Evolutionary conservation across 2,329 filamentous ascomycete species (phyloP).

Genomic region (Amauroascus verrucosus): DNA sequence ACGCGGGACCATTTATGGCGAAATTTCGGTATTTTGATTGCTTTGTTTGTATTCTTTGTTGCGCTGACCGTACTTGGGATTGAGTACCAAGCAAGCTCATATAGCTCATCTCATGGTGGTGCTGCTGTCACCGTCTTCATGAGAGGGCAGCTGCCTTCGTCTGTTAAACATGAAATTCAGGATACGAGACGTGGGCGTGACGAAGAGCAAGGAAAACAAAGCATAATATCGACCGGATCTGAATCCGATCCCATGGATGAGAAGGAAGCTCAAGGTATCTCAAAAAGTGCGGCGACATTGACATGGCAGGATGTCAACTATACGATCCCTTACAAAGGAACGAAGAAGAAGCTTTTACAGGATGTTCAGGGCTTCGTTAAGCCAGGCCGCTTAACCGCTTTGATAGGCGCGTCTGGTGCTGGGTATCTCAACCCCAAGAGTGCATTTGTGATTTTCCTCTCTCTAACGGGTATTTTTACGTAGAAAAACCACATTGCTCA

Average conservation of each 20-base stretch:
- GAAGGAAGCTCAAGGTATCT: slow-evolving; percentile 41
- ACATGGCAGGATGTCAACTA: slow-evolving; percentile 85
- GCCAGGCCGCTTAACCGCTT: slow-evolving; percentile 64
- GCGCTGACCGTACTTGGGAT: slow-evolving; percentile 65
- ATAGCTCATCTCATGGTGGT: slow-evolving; percentile 61
- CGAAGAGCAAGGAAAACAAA: slow-evolving; percentile 41
- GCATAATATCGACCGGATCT: slow-evolving; percentile 13
- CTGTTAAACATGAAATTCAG: slow-evolving; percentile 48
- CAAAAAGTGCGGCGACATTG: slow-evolving; percentile 59
- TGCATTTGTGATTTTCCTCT: neutral
- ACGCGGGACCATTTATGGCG: slow-evolving; percentile 51
- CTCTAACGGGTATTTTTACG: neutral
- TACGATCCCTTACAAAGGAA: slow-evolving; percentile 41
- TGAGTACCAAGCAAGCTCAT: slow-evolving; percentile 53
- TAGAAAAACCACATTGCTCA: slow-evolving; percentile 42
- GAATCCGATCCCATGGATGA: slow-evolving; percentile 21
- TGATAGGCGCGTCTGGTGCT: slow-evolving; percentile 67
- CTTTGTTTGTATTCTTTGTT: slow-evolving; percentile 66
- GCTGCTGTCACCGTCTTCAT: slow-evolving; percentile 70
- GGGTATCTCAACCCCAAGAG: slow-evolving; percentile 22
- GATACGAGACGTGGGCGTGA: slow-evolving; percentile 36
- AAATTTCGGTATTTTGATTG: slow-evolving; percentile 71
- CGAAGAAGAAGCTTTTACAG: slow-evolving; percentile 43
- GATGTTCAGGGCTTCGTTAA: slow-evolving; percentile 62
- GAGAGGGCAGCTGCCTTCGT: slow-evolving; percentile 52